Evolutionary conservation across 2,329 filamentous ascomycete genomes (phyloP).

Genomic region (Alternaria sp.): DNA sequence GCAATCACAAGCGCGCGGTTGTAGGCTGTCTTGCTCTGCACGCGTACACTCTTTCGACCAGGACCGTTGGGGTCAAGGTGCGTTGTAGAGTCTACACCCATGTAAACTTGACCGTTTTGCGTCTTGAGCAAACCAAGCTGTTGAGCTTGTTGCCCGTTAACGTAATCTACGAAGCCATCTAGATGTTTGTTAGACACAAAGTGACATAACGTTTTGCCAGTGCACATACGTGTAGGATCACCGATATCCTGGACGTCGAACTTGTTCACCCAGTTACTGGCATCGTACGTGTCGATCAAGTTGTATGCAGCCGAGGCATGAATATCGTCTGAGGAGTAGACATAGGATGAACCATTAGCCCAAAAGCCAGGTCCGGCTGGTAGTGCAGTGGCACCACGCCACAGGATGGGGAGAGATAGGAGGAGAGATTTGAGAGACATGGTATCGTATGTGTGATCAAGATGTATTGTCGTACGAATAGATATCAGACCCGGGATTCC

Average conservation of each 20-base stretch:
- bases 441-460: constrained; percentile 1
- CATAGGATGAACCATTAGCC: constrained; percentile 27
- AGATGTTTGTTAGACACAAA: not conserved
- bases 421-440: constrained; percentile 27
- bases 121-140: constrained; percentile 40
- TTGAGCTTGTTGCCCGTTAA: constrained; percentile 42
- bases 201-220: not conserved
- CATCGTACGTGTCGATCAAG: constrained; percentile 46
- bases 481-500: not conserved
- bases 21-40: constrained; percentile 47
- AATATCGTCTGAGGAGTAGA: constrained; percentile 13
- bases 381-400: constrained; percentile 24
- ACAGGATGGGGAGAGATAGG: constrained; percentile 27
- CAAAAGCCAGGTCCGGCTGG: constrained; percentile 33
- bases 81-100: constrained; percentile 46
- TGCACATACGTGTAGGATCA: constrained; percentile 43
- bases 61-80: constrained; percentile 40
- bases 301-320: constrained; percentile 30
- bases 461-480: constrained; percentile 14
- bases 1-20: constrained; percentile 48
- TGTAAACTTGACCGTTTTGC: constrained; percentile 46
- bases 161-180: constrained; percentile 50
- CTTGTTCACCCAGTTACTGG: constrained; percentile 47
- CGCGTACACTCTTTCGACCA: constrained; percentile 46
- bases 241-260: constrained; percentile 46